phyloP scores from a whole-genome alignment of 306 rosid species.

The Cyamopsis tetragonoloba region DNA sequence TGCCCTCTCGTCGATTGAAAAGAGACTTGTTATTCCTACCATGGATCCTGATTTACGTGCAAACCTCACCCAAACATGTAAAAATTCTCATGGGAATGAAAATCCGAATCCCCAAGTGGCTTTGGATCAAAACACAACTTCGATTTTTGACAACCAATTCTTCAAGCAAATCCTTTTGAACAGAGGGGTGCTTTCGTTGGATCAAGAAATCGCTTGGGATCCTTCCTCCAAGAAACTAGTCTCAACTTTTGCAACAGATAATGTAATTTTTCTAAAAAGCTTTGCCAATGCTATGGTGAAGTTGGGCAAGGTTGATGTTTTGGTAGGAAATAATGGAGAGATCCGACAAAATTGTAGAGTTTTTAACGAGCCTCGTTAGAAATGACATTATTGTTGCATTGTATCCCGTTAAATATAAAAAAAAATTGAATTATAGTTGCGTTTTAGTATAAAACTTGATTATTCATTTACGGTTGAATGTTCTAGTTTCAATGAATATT shows the following conservation, averaged over 20 bases:
- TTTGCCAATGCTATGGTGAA: constrained; percentile 46
- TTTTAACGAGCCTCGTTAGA: too few relatives aligned
- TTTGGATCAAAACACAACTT: constrained; percentile 52
- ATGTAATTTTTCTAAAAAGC: constrained; percentile 17
- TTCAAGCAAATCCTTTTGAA: constrained; percentile 28
- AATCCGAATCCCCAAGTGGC: constrained; percentile 5
- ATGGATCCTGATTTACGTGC: constrained; percentile 41
- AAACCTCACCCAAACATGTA: constrained; percentile 9
- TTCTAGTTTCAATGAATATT: too few relatives aligned
- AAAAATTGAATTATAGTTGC: too few relatives aligned
- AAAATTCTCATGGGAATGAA: background rate
- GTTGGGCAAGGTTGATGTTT: constrained; percentile 38
- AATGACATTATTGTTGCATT: too few relatives aligned
- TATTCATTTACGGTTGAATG: too few relatives aligned
- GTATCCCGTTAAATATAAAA: too few relatives aligned
- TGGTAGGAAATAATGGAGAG: constrained; percentile 39
- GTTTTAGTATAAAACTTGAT: too few relatives aligned
- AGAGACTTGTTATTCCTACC: constrained; percentile 32
- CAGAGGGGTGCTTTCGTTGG: constrained; percentile 44
- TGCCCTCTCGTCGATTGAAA: constrained; percentile 26
- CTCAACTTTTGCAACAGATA: constrained; percentile 28
- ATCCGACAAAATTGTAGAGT: constrained; percentile 47
- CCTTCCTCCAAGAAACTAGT: constrained; percentile 24
- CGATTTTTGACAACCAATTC: constrained; percentile 38
- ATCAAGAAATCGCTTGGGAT: constrained; percentile 47